phyloP scores from a whole-genome alignment of 164 flowering plant genomes.

The Brasenia schreberi region DNA sequence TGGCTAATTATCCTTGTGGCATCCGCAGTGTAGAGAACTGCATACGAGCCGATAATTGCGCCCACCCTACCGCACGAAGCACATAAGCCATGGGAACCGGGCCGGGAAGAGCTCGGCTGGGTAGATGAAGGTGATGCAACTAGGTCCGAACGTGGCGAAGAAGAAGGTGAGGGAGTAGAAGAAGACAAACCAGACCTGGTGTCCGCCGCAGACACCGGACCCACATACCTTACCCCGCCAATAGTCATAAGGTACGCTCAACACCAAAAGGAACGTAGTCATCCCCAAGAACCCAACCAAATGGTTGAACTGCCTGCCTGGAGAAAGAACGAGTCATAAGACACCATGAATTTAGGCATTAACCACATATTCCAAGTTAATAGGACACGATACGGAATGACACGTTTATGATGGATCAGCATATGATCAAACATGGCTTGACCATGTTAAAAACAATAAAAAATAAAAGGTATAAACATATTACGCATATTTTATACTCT shows the following conservation, averaged over 20 bases:
- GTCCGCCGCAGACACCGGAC: neutral
- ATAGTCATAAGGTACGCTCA: constrained; percentile 17
- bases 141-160: constrained; percentile 59
- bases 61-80: constrained; percentile 56
- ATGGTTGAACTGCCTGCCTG: constrained; percentile 18
- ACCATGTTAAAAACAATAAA: too few relatives aligned
- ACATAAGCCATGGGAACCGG: constrained; percentile 50
- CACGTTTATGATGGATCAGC: too few relatives aligned
- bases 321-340: too few relatives aligned
- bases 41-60: constrained; percentile 38
- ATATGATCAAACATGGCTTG: too few relatives aligned
- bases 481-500: too few relatives aligned
- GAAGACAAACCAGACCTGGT: constrained; percentile 25
- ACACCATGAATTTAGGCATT: too few relatives aligned
- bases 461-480: too few relatives aligned
- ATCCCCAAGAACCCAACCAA: constrained; percentile 36
- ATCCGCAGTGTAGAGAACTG: too few relatives aligned
- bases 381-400: too few relatives aligned
- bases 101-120: constrained; percentile 72
- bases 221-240: constrained; percentile 10
- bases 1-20: too few relatives aligned
- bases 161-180: constrained; percentile 46
- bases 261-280: constrained; percentile 23
- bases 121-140: constrained; percentile 53
- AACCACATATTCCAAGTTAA: too few relatives aligned